Evolutionary conservation across 1,139 yeast genomes (phyloP).

Genomic region (Suhomyces wounanorum): DNA sequence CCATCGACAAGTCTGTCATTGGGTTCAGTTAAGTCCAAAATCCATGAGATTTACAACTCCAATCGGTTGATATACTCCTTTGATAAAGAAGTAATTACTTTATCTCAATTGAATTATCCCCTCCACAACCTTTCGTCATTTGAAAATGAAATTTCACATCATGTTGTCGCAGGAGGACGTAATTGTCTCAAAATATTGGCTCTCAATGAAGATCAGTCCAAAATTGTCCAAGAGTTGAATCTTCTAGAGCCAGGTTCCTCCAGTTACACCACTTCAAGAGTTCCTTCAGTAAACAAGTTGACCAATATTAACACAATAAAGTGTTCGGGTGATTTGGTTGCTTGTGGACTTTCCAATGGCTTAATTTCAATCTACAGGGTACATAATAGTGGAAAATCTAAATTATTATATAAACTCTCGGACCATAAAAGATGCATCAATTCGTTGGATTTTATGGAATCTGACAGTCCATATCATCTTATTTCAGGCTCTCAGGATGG

Average conservation of each 20-base stretch:
- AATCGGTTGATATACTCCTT: slow-evolving; percentile 25
- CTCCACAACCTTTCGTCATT: slow-evolving; percentile 17
- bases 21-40: slow-evolving; percentile 12
- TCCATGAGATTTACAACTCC: slow-evolving; percentile 9
- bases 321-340: slow-evolving; percentile 37
- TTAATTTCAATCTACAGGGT: slow-evolving; percentile 36
- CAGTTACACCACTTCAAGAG: slow-evolving; percentile 45
- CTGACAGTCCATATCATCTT: slow-evolving; percentile 56
- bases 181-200: slow-evolving; percentile 54
- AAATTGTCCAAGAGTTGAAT: slow-evolving; percentile 42
- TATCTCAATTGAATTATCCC: slow-evolving; percentile 40
- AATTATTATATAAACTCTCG: slow-evolving; percentile 47
- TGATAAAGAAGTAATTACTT: slow-evolving; percentile 35
- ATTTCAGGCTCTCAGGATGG: slow-evolving; percentile 94
- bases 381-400: slow-evolving; percentile 38
- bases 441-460: slow-evolving; percentile 63
- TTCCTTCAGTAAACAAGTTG: slow-evolving; percentile 36
- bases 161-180: slow-evolving; percentile 61
- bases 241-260: slow-evolving; percentile 45
- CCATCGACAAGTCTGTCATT: slow-evolving; percentile 17
- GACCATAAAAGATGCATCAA: slow-evolving; percentile 86
- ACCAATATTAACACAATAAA: slow-evolving; percentile 46
- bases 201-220: slow-evolving; percentile 42
- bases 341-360: slow-evolving; percentile 49
- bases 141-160: slow-evolving; percentile 18